These are phyloP conservation scores for Micractinium conductrix DNA, from an alignment of 139 green algal genomes.

Conservation along the genomic window DNA sequence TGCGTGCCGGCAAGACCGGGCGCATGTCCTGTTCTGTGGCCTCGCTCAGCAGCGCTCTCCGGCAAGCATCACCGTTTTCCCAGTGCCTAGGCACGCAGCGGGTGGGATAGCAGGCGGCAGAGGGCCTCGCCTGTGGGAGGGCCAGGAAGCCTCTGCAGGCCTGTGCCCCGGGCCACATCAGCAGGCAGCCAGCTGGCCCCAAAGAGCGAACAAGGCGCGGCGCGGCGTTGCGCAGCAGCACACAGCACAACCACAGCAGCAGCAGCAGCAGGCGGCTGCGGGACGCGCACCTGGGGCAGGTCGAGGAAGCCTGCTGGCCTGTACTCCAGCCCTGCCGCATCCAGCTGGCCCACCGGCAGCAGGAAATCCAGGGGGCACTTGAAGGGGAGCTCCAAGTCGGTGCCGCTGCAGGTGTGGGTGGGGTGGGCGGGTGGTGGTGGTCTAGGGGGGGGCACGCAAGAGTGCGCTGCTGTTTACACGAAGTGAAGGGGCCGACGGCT, in stretches of 20 bases:
- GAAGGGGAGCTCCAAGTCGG: slow-evolving; percentile 15
- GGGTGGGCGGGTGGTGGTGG: background rate
- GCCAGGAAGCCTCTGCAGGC: too few species aligned
- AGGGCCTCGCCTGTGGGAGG: background rate
- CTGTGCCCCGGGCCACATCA: too few species aligned
- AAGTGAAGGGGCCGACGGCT: too few species aligned
- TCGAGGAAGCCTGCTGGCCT: background rate
- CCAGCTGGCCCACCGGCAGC: background rate
- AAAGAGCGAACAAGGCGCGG: too few species aligned
- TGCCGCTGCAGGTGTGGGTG: background rate
- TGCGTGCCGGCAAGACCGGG: too few species aligned
- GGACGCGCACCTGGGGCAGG: background rate
- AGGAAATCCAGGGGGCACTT: slow-evolving; percentile 1
- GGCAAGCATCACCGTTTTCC: too few species aligned
- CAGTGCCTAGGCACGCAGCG: too few species aligned
- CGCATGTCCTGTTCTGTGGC: too few species aligned
- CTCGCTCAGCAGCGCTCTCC: too few species aligned
- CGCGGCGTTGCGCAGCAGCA: background rate
- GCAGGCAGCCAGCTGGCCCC: too few species aligned
- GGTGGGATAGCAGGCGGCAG: too few species aligned
- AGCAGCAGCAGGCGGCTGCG: background rate
- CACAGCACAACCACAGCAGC: background rate
- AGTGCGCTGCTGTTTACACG: too few species aligned
- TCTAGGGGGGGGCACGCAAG: background rate
- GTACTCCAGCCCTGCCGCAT: background rate